phyloP scores from a whole-genome alignment of 176 grass and related monocot genomes.

The Oryza brachyantha region DNA sequence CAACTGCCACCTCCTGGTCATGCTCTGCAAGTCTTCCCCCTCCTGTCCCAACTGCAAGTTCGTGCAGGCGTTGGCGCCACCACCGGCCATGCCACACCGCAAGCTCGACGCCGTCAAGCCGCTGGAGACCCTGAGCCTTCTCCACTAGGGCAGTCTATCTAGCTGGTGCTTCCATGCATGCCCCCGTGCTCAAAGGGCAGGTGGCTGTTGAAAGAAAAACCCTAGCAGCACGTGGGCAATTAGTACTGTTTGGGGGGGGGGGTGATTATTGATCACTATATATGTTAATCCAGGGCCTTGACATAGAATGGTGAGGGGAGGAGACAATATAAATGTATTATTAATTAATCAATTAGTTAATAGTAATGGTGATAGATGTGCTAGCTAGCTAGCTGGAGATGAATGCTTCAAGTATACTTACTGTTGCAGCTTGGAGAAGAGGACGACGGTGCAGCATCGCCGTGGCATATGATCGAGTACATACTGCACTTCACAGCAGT shows the following conservation, averaged over 20 bases:
- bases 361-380: slow-evolving; percentile 28
- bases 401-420: slow-evolving; percentile 15
- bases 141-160: slow-evolving; percentile 48
- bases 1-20: slow-evolving; percentile 90
- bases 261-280: neutral
- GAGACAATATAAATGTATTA: slow-evolving; percentile 25
- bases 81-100: slow-evolving; percentile 2
- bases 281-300: slow-evolving; percentile 24
- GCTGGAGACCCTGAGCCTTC: slow-evolving; percentile 80
- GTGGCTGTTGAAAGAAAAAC: slow-evolving; percentile 52
- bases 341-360: slow-evolving; percentile 24
- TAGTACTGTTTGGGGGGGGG: neutral
- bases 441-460: slow-evolving; percentile 8
- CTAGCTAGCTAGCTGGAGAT: slow-evolving; percentile 5
- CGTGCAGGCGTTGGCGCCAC: slow-evolving; percentile 42
- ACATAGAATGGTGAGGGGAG: slow-evolving; percentile 16
- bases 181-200: neutral
- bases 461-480: neutral
- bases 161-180: neutral
- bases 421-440: slow-evolving; percentile 19
- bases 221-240: slow-evolving; percentile 16
- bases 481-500: neutral
- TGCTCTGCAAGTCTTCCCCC: slow-evolving; percentile 75
- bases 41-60: slow-evolving; percentile 96
- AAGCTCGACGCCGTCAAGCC: slow-evolving; percentile 48